Base-by-base conservation (phyloP, 2,329 filamentous ascomycete species). In the Trichoderma guizhouense region DNA sequence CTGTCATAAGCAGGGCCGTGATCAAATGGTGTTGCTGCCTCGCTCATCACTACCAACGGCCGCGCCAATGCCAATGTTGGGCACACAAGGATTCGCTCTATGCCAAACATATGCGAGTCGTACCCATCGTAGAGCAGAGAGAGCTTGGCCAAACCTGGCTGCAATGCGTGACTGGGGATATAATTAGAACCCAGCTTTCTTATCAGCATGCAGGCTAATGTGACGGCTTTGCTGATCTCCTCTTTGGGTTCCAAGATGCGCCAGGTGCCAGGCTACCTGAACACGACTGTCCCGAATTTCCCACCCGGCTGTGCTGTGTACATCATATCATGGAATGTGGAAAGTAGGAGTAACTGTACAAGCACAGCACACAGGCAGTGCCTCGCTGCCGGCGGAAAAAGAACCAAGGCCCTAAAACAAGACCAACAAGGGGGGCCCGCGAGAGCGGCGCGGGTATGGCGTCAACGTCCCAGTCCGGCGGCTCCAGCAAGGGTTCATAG, bases 391-490 rank as follows among this genome's bases (percentile, higher is more conserved):
- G 53, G 51, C 51, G 64, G 24, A 58, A 39, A 57, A 26, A 43
- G 21, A 53, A 24, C 11, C 47, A 58, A 21, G 64, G 51, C 64
- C 34, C 24, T 43, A 24, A 62, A 62, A 32, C 69, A 71, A 60
- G 63, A 57, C 63, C 55, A 66, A 60, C 36, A 55, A 63, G 71
- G 65, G 70, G 69, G 62, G 34, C 15, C 34, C 65, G 9, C 60
- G 34, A 65, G n/a, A 36, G 43, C 57, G 51, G 71, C 67, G 67
- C 71, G 71, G 71, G 67, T 72, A 71, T 71, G 71, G 71, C 71
- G 71, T 72, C 71, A 72, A 71, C 47, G 61, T 72, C 67, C 71
- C 71, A 70, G 67, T 62, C 61, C 66, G 34, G 71, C 62, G 60
- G 68, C 68, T 70, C 66, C 66, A 62, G 66, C 66, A 58, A 58